Evolutionary conservation across 371 early-diverging fungal species (phyloP), one percentile per base, ranked within the genome.

Genomic region (Apophysomyces variabilis): DNA sequence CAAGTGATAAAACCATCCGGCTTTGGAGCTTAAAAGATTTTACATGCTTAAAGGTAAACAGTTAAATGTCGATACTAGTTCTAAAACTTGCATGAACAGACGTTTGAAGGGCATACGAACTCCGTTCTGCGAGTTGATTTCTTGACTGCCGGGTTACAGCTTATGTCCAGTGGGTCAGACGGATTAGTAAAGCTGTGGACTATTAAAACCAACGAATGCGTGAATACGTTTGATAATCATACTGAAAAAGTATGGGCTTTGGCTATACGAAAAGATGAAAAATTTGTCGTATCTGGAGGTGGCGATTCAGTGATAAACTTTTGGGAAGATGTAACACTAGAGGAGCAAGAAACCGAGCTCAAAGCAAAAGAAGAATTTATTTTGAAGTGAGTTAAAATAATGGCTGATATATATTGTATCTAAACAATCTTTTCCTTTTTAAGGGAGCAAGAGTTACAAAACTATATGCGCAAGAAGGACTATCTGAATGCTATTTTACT

Each of bases 71-170:
- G 4, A 38, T 9, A 5, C n/a, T 2, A 14, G 21, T 47, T 58
- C 21, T 65, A 21, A 26, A 26, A 50, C 21, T 7, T 16, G 21
- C 21, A 21, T 50, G 14, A 5, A 21, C 21, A 90, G 83, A 97
- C 98, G 0, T 93, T 99, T 71, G 98, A 99, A 69, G 97, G 99
- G 0, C 99, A 99, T 70, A 90, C 95, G 26, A 96, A 95, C 78
- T 93, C 96, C 16, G 96, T 96, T 4, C 85, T 99, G 43, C 84
- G 90, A 57, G 88, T 93, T 1, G 84, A 83, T 36, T 98, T 97
- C 67, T 67, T 97, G 64, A 89, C 95, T 0, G 82, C 87, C 8
- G 99, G 99, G 32, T 85, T 90, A 69, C 98, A 98, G 71, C 73
- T 99, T 36, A 74, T 95, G 12, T 93, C 94, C 11, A 81, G 87